Evolutionary conservation across 257 asterid genomes (phyloP), one percentile per base, ranked within the genome.

Genomic region (Rehmannia glutinosa): DNA sequence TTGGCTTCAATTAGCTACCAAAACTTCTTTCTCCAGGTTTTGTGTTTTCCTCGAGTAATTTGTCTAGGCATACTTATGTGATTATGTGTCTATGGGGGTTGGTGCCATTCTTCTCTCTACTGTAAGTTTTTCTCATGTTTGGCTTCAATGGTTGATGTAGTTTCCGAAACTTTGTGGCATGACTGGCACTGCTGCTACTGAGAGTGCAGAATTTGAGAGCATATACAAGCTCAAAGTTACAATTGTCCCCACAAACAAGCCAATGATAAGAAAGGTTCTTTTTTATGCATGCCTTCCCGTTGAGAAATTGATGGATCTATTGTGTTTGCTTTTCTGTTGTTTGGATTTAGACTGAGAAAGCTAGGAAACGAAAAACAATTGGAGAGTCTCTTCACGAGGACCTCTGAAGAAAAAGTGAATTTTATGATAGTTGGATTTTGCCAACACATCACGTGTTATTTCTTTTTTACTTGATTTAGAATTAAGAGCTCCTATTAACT

Each of bases 171-270:
- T 94, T 53, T 94, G 99, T 68, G 99, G 99, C 77, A 94, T 94
- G 99, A 94, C 99, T 68, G 99, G 99, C 54, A 94, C 99, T 74
- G 99, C 97, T 72, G 92, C 97, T 73, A 94, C 99, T 32, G 99
- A 94, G 84, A 90, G 85, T 62, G 84, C 99, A 59, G 99, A 94
- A 76, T 94, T 94, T 73, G 95, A 88, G 86, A 87, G 99, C 78
- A 94, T 94, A 76, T 94, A 91, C 92, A 94, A 91, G 82, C 99
- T 94, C 77, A 90, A 91, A 87, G 99, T 94, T 70, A 85, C 96
- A 23, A 87, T 86, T 83, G 97, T 94, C 67, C 99, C 99, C 51
- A 94, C 99, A 73, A 91, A 94, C 95, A 94, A 87, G 83, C 84
- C 96, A 73, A 94, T 94, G 99, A 88, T 94, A 52, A 88, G 99